These are phyloP conservation scores for Saccharomyces paradoxus DNA, from an alignment of 805 yeast genomes.

Conservation along the genomic window DNA sequence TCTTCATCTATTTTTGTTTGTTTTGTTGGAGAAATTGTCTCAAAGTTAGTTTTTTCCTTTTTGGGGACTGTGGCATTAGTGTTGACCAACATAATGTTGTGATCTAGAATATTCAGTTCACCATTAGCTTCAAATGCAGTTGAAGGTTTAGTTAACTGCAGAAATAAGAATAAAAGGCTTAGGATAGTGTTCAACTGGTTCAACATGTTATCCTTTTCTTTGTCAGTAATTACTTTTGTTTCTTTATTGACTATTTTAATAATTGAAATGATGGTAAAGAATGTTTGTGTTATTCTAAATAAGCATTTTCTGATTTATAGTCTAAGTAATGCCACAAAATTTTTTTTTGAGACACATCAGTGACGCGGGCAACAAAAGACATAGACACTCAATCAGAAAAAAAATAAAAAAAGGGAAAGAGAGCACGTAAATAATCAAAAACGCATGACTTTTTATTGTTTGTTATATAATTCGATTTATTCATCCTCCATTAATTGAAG, in stretches of 20 bases:
- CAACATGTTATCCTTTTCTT: neutral
- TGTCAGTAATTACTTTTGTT: neutral
- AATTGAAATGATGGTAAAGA: neutral
- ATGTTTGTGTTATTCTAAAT: neutral
- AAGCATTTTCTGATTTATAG: neutral
- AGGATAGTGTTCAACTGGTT: neutral
- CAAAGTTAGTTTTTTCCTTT: neutral
- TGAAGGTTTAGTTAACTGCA: neutral
- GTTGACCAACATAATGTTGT: neutral
- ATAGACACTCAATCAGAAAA: neutral
- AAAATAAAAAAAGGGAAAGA: neutral
- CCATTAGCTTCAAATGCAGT: neutral
- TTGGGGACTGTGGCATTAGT: neutral
- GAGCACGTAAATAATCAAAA: neutral
- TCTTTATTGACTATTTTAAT: neutral
- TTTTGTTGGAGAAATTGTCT: neutral
- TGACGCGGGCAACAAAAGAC: neutral
- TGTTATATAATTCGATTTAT: neutral
- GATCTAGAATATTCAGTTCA: neutral
- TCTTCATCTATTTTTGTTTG: conserved; percentile 4
- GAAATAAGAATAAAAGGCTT: neutral
- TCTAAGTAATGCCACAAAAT: neutral
- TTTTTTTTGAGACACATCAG: neutral
- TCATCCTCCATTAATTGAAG: neutral
- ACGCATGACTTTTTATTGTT: neutral